Evolutionary conservation across 1,284 basidiomycete species (phyloP), one percentile per base, ranked within the genome.

Genomic region (Cutaneotrichosporon spelunceum): DNA sequence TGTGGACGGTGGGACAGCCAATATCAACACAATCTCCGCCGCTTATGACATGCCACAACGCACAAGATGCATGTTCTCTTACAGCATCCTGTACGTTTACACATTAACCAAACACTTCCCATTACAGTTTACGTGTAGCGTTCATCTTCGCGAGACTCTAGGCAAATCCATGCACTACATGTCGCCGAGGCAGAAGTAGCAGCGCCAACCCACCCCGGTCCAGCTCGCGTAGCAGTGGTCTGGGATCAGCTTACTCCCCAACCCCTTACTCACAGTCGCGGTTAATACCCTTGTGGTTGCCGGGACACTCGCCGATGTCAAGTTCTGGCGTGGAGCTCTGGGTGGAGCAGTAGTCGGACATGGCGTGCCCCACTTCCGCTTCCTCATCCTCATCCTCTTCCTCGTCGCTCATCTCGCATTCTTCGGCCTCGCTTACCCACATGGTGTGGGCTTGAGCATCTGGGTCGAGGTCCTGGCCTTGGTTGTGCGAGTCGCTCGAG

Each of bases 101-200:
- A 39, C 36, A 10, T 13, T 16, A 19, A 3, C 34, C 34, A 36
- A 13, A 14, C 11, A 39, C 13, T 39, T 39, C 16, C 36, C 36
- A 39, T 16, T 39, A 39, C 36, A 39, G 11, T 39, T 5, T 39
- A 39, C 36, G 16, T 7, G 19, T 19, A 42, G 39, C 5, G 39
- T 42, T 5, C 39, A n/a, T 21, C 19, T 3, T 42, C 19, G 39
- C 19, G 39, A 8, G 16, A 39, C 13, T 42, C 19, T n/a, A 42
- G 19, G 39, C n/a, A n/a, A 42, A 16, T 42, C 39, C 9, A 42
- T 19, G 39, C 39, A n/a, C 39, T 42, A 42, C 39, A 42, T 42
- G 39, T 42, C 39, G 39, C 39, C 39, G 39, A 42, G 39, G 19
- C 39, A 42, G 39, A 42, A 42, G 39, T 42, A 42, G 39, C 39